These are phyloP conservation scores for Lactifluus pinguis DNA, from an alignment of 768 basidiomycete species.

Conservation along the genomic window DNA sequence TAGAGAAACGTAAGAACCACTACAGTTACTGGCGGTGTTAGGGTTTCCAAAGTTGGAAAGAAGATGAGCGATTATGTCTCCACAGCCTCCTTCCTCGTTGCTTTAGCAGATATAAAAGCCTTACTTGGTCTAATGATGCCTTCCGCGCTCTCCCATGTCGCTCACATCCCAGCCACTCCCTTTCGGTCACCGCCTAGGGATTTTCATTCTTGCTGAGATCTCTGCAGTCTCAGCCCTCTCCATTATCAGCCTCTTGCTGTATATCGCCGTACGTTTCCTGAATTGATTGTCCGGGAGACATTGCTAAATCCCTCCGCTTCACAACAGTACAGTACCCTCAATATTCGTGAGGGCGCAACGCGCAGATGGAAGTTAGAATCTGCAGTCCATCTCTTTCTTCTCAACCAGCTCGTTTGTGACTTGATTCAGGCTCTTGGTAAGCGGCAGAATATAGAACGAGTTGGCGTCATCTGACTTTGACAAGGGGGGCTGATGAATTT, in stretches of 20 bases:
- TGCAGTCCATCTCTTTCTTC: constrained; percentile 25
- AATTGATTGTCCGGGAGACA: neutral
- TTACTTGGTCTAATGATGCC: neutral
- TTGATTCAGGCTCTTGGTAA: constrained; percentile 24
- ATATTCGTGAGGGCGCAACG: constrained; percentile 13
- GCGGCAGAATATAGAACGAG: neutral
- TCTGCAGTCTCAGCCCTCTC: constrained; percentile 23
- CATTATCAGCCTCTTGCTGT: constrained; percentile 17
- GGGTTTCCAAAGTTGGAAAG: too few species aligned
- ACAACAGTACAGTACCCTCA: constrained; percentile 19
- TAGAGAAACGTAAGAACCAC: too few species aligned
- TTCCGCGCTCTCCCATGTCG: neutral
- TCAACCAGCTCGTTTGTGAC: constrained; percentile 24
- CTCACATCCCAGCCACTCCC: neutral
- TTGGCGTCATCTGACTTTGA: neutral
- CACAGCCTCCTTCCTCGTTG: neutral
- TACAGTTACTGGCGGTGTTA: too few species aligned
- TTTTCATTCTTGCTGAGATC: constrained; percentile 22
- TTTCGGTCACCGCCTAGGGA: constrained; percentile 22
- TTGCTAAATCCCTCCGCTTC: neutral
- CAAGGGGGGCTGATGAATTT: constrained; percentile 33
- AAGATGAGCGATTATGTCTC: neutral
- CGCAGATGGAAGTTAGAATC: constrained; percentile 19
- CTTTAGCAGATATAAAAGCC: neutral
- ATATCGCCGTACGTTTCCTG: constrained; percentile 20